Evolutionary conservation across 2,329 filamentous ascomycete genomes (phyloP).

Genomic region (Bipolaris bicolor): DNA sequence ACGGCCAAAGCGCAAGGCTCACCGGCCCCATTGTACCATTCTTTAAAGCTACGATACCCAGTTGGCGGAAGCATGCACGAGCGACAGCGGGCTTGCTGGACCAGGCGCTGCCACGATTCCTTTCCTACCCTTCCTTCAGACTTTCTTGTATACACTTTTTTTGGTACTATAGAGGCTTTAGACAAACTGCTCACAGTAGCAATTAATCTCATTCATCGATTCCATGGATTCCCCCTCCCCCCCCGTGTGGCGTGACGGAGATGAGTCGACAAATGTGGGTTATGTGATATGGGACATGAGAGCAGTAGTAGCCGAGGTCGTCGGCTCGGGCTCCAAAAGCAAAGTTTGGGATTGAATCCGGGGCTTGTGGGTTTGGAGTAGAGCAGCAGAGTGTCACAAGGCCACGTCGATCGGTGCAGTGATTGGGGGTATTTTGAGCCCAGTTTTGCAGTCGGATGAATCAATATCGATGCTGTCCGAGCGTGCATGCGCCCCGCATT

Average conservation of each 20-base stretch:
- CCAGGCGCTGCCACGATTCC: slow-evolving; percentile 22
- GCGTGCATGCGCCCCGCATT: slow-evolving; percentile 13
- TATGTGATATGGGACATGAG: no score
- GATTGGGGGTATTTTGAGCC: background rate
- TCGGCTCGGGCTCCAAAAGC: background rate
- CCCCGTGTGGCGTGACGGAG: background rate
- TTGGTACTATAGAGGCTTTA: slow-evolving; percentile 29
- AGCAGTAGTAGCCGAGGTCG: background rate
- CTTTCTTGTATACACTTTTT: slow-evolving; percentile 11
- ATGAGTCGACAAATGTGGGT: background rate
- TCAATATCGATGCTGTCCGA: background rate
- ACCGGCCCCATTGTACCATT: slow-evolving; percentile 37
- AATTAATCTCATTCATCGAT: slow-evolving; percentile 21
- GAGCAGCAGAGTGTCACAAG: background rate
- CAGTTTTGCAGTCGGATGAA: background rate
- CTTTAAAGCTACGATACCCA: slow-evolving; percentile 36
- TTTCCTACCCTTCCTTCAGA: slow-evolving; percentile 11
- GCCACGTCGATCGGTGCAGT: background rate
- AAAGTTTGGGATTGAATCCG: background rate
- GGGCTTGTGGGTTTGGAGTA: background rate
- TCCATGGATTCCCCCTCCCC: background rate
- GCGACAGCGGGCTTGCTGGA: slow-evolving; percentile 33
- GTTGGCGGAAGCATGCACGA: slow-evolving; percentile 19
- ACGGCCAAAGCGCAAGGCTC: slow-evolving; percentile 18
- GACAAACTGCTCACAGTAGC: slow-evolving; percentile 28